A percentile compares a stretch with the other conserved stretches of the same genome.
phyloP scores from a whole-genome alignment of 2,329 filamentous ascomycete genomes.

The Aspergillus carbonarius region DNA sequence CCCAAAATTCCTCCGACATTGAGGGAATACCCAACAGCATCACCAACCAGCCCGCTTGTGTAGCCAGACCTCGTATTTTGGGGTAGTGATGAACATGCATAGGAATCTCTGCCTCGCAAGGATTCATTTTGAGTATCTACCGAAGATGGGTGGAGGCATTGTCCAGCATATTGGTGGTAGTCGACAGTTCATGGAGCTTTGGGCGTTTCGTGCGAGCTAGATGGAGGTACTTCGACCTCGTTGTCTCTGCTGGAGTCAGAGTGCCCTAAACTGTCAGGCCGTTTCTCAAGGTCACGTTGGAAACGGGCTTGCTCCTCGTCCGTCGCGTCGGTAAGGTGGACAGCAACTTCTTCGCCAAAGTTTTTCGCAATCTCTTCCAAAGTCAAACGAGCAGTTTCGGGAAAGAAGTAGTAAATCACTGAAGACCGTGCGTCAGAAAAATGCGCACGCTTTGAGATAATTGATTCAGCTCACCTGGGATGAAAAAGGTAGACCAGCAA shows the following conservation, averaged over 20 bases:
- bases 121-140: no score
- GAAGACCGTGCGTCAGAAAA: constrained; percentile 6
- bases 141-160: not conserved
- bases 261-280: not conserved
- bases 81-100: not conserved
- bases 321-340: constrained; percentile 46
- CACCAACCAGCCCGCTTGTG: not conserved
- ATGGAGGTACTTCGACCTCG: not conserved
- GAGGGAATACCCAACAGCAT: not conserved
- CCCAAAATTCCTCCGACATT: not conserved
- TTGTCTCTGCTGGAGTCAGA: not conserved
- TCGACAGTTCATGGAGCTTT: not conserved
- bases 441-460: not conserved
- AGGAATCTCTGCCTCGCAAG: not conserved
- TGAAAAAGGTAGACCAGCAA: constrained; percentile 44
- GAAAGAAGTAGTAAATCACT: constrained; percentile 48
- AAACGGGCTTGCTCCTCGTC: constrained; percentile 37
- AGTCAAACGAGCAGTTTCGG: constrained; percentile 44
- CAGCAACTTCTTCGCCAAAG: constrained; percentile 54
- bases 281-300: constrained; percentile 9
- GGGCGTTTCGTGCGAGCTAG: not conserved
- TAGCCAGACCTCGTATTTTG: not conserved
- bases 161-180: not conserved
- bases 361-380: constrained; percentile 49
- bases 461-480: constrained; percentile 31